These are phyloP conservation scores for Exophiala dermatitidis DNA, from an alignment of 2,329 filamentous ascomycete species.

Conservation along the genomic window DNA sequence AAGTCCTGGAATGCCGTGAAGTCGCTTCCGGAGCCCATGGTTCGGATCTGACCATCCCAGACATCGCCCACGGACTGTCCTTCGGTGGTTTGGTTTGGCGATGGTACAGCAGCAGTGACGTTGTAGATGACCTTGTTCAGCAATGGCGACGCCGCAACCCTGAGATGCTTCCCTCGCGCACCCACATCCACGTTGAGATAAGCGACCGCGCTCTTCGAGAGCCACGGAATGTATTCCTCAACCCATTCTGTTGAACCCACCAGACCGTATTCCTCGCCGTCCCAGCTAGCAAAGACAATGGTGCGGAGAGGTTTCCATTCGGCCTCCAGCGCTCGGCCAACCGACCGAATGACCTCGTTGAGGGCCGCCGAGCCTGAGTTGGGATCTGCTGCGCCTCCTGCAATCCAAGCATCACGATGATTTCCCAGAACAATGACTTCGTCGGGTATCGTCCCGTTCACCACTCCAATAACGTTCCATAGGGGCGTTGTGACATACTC, in stretches of 20 bases:
- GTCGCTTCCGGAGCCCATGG: constrained; percentile 66
- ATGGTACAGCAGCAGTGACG: constrained; percentile 44
- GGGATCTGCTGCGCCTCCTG: constrained; percentile 74
- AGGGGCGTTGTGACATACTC: constrained; percentile 73
- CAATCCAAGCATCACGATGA: constrained; percentile 84
- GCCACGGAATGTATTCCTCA: constrained; percentile 79
- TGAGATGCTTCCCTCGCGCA: constrained; percentile 57
- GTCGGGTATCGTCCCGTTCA: constrained; percentile 72
- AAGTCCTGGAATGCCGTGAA: constrained; percentile 70
- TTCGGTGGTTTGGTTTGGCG: constrained; percentile 65
- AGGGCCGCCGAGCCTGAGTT: constrained; percentile 74
- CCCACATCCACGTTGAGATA: constrained; percentile 84
- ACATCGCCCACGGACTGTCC: constrained; percentile 63
- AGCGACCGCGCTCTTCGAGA: constrained; percentile 63
- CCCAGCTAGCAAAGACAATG: constrained; percentile 83
- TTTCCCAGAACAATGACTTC: constrained; percentile 90
- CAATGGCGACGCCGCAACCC: constrained; percentile 62
- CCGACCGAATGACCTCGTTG: constrained; percentile 69
- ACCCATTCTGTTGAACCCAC: constrained; percentile 90
- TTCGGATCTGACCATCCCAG: constrained; percentile 56
- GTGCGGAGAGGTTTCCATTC: constrained; percentile 84
- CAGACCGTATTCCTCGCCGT: constrained; percentile 78
- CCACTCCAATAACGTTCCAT: constrained; percentile 87
- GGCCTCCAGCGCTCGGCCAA: constrained; percentile 61
- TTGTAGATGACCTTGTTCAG: constrained; percentile 62